A percentile compares a stretch with the other conserved stretches of the same genome.
Conservation (phyloP, 202 grass and related monocot genomes). For the Tripidium arundinaceum region DNA sequence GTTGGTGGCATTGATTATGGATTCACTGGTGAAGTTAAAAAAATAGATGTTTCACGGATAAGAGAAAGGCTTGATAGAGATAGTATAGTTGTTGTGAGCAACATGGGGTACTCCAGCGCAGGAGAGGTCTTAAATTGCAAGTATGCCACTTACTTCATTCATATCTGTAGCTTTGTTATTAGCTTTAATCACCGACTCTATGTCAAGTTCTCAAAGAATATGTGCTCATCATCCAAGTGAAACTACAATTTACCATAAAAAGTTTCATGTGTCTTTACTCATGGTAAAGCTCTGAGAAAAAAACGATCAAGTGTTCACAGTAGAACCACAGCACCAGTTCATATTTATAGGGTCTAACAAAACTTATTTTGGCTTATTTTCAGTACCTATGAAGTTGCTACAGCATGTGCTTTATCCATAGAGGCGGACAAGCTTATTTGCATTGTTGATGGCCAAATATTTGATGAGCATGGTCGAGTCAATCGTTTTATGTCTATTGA, state of each 20-base stretch:
- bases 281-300: not conserved
- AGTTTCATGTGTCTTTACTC: not conserved
- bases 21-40: slow-evolving; percentile 94
- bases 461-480: slow-evolving; percentile 60
- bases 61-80: slow-evolving; percentile 83
- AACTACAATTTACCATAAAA: not conserved
- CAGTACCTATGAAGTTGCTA: slow-evolving; percentile 97
- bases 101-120: slow-evolving; percentile 78
- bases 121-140: slow-evolving; percentile 97
- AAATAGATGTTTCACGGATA: slow-evolving; percentile 85
- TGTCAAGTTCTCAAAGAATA: not conserved
- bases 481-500: slow-evolving; percentile 86
- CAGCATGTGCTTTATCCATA: slow-evolving; percentile 85
- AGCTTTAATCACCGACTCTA: not conserved
- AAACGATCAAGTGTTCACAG: not conserved
- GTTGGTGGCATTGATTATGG: slow-evolving; percentile 74
- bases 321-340: not conserved
- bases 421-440: slow-evolving; percentile 97
- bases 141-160: slow-evolving; percentile 43
- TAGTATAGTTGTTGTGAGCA: slow-evolving; percentile 87
- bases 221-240: not conserved
- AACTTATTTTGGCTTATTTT: not conserved
- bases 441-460: slow-evolving; percentile 84
- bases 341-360: slow-evolving; percentile 13
- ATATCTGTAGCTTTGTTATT: slow-evolving; percentile 9